phyloP scores from a whole-genome alignment of 371 early-diverging fungal species.

The Chytridium lagenaria region DNA sequence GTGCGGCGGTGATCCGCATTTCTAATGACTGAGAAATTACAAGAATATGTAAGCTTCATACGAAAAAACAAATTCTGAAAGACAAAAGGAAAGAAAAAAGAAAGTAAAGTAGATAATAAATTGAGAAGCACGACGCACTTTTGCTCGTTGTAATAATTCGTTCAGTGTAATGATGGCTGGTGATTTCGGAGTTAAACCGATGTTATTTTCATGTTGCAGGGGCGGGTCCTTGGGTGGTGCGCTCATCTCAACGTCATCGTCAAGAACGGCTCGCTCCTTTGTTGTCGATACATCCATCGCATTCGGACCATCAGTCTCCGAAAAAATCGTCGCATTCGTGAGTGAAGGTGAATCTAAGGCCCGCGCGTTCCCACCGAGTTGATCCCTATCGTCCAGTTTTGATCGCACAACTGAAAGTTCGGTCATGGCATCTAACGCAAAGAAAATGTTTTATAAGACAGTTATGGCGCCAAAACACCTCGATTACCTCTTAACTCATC shows the following conservation, averaged over 20 bases:
- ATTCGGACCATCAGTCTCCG: neutral
- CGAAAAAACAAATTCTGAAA: neutral
- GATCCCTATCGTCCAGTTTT: slow-evolving; percentile 5
- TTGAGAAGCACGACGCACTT: slow-evolving; percentile 3
- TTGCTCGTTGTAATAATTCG: slow-evolving; percentile 13
- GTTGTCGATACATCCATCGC: neutral
- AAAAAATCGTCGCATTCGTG: neutral
- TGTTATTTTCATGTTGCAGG: neutral
- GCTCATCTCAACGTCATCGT: neutral
- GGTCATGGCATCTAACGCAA: slow-evolving; percentile 2
- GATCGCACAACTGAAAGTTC: neutral
- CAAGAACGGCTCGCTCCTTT: neutral
- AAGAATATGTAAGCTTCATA: neutral
- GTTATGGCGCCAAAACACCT: neutral
- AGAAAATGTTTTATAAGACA: neutral
- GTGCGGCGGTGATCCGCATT: slow-evolving; percentile 8
- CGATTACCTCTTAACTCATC: slow-evolving; percentile 16
- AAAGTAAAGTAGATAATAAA: neutral
- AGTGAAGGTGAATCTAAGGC: slow-evolving; percentile 9
- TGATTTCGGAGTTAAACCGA: neutral
- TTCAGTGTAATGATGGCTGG: neutral
- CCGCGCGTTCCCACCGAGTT: neutral
- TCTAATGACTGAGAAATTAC: slow-evolving; percentile 7
- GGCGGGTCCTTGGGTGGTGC: neutral
- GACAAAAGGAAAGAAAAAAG: neutral